phyloP scores from a whole-genome alignment of 768 basidiomycete species.

The Leccinum olivaceopallidum region DNA sequence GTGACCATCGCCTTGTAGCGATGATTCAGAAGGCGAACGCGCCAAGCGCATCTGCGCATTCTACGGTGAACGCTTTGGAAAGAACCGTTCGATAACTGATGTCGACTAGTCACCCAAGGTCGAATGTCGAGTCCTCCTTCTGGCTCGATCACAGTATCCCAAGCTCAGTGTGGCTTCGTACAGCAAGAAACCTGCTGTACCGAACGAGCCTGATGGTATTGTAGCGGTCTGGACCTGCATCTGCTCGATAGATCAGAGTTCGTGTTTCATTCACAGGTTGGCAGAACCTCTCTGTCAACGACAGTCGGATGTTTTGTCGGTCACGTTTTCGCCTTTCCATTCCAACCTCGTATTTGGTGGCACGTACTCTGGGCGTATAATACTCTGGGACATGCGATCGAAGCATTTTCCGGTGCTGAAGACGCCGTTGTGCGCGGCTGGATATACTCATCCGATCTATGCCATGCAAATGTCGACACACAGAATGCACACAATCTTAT shows the following conservation, averaged over 20 bases:
- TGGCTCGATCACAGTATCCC: conserved; percentile 64
- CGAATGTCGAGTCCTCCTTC: conserved; percentile 8
- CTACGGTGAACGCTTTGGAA: conserved; percentile 86
- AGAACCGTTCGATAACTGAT: conserved; percentile 93
- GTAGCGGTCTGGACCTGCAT: conserved; percentile 97
- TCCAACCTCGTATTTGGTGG: conserved; percentile 97
- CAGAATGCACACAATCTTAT: conserved; percentile 99
- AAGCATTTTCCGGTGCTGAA: conserved; percentile 96
- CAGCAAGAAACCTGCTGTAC: conserved; percentile 92
- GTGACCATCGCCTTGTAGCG: conserved; percentile 45
- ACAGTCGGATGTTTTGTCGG: conserved; percentile 96
- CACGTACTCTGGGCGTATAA: conserved; percentile 98
- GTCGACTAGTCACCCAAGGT: conserved; percentile 99
- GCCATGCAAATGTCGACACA: conserved; percentile 98
- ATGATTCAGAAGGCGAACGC: conserved; percentile 86
- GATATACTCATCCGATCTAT: conserved; percentile 98
- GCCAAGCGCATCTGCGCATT: conserved; percentile 92
- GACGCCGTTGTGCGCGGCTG: conserved; percentile 92
- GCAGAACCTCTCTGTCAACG: conserved; percentile 25
- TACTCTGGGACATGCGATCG: conserved; percentile 97
- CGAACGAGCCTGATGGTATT: conserved; percentile 96
- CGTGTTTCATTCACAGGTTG: conserved; percentile 95
- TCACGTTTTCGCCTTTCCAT: conserved; percentile 97
- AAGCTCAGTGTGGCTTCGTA: conserved; percentile 96
- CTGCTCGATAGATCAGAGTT: conserved; percentile 95